These are phyloP conservation scores for Komagataella phaffii DNA, from an alignment of 805 yeast species.

Conservation along the genomic window DNA sequence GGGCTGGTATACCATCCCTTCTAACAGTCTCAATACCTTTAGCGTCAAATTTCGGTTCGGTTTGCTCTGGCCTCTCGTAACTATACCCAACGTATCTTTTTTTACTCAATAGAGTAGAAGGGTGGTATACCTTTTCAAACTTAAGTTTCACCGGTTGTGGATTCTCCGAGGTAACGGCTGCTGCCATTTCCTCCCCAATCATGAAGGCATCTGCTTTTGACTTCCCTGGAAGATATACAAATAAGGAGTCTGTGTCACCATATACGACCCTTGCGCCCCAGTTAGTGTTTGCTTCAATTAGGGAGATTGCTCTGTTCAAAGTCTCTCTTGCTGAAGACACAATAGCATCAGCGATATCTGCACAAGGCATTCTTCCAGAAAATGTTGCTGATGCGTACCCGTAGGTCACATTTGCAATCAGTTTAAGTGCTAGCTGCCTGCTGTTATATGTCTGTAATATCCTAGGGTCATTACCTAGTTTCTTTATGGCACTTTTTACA, in stretches of 20 bases:
- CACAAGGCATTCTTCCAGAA: constrained; percentile 95
- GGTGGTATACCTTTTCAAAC: constrained; percentile 88
- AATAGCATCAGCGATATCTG: constrained; percentile 90
- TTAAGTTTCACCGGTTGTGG: constrained; percentile 78
- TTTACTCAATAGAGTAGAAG: constrained; percentile 70
- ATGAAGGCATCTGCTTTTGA: constrained; percentile 64
- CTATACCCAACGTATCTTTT: constrained; percentile 86
- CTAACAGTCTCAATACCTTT: constrained; percentile 94
- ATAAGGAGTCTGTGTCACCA: constrained; percentile 93
- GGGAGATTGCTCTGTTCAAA: constrained; percentile 50
- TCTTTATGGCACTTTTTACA: constrained; percentile 63
- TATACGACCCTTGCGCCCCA: constrained; percentile 93
- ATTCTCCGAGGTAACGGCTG: constrained; percentile 42
- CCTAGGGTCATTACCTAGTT: constrained; percentile 29
- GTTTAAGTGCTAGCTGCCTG: constrained; percentile 75
- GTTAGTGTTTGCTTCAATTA: constrained; percentile 41
- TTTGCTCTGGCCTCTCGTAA: constrained; percentile 46
- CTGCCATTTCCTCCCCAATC: constrained; percentile 62
- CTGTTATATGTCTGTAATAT: constrained; percentile 49
- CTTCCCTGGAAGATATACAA: constrained; percentile 82
- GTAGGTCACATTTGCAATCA: constrained; percentile 90
- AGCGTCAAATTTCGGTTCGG: constrained; percentile 69
- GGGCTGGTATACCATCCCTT: constrained; percentile 91
- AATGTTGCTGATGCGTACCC: constrained; percentile 93
- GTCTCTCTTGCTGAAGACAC: constrained; percentile 88